Evolutionary conservation across 192 early-diverging fungal species (phyloP), one percentile per base, ranked within the genome.

Genomic region (Paraglomus occultum): DNA sequence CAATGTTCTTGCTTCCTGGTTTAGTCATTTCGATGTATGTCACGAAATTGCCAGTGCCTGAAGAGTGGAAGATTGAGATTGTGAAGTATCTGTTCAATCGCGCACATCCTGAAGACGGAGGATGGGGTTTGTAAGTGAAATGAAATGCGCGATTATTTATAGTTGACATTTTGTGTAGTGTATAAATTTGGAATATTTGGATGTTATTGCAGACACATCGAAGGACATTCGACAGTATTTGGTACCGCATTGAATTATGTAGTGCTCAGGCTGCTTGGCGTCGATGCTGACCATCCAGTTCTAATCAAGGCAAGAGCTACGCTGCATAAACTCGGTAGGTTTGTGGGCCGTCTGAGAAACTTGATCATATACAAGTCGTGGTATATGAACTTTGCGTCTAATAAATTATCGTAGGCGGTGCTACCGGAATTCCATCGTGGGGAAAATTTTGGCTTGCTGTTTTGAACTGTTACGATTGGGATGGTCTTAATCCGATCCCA

Each of bases 361-460:
- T 54, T 59, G 10, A 20, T 44, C 15, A 4, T 39, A 0, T 38
- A 14, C 22, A 70, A 22, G 39, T 49, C 17, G 22, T 52, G 42
- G 5, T 14, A 31, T 46, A 42, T 31, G 51, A n/a, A n/a, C 40
- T 12, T 11, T 1, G 40, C 20, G 45, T 11, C 49, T 48, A n/a
- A 0, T 22, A 11, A 5, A 39, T 31, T 17, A 53, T n/a, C 64
- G 14, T 61, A 84, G 91, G 95, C 51, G 91, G 95, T 46, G 94
- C 97, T 15, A 77, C 80, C 2, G 92, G 88, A 43, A 83, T 86
- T 15, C 94, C 97, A 48, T 87, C 95, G 23, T 99, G 97, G 97
- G 97, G 96, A 18, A 99, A 99, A 76, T 97, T 99, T 77, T 99
- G 97, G 97, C 89, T 99, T 9, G 74, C 91, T 17, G 83, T 89